phyloP scores from a whole-genome alignment of 495 filamentous ascomycete species.

The Aspergillus ostianus region DNA sequence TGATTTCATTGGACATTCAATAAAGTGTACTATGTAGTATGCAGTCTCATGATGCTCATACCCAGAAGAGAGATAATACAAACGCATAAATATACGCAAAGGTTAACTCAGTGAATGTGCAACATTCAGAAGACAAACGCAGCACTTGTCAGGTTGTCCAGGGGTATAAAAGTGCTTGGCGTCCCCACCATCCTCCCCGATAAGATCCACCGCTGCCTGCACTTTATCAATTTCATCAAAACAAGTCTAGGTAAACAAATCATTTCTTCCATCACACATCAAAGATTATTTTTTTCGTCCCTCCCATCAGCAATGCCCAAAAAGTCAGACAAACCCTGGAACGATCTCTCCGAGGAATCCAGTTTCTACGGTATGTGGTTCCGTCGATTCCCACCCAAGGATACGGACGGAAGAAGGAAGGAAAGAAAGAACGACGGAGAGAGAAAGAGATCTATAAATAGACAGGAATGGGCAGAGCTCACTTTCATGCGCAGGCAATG shows the following conservation, averaged over 20 bases:
- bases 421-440: neutral
- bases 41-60: too few species aligned
- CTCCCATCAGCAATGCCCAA: constrained; percentile 5
- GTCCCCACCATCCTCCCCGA: neutral
- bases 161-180: neutral
- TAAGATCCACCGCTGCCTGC: neutral
- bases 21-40: neutral
- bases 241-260: too few species aligned
- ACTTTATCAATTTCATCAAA: too few species aligned
- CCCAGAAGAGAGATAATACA: neutral
- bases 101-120: neutral
- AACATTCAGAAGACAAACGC: too few species aligned
- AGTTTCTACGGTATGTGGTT: constrained; percentile 63
- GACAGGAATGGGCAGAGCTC: neutral
- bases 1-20: neutral
- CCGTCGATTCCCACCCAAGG: neutral
- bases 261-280: too few species aligned
- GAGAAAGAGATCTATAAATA: neutral
- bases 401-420: neutral
- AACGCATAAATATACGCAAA: neutral
- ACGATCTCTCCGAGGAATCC: constrained; percentile 60
- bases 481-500: constrained; percentile 45
- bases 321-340: neutral
- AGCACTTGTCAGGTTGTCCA: neutral
- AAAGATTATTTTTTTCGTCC: neutral